Percentiles rank a stretch among this genome's conserved stretches.
Evolutionary conservation across 805 yeast species (phyloP).

Genomic region (Candida glaebosa): DNA sequence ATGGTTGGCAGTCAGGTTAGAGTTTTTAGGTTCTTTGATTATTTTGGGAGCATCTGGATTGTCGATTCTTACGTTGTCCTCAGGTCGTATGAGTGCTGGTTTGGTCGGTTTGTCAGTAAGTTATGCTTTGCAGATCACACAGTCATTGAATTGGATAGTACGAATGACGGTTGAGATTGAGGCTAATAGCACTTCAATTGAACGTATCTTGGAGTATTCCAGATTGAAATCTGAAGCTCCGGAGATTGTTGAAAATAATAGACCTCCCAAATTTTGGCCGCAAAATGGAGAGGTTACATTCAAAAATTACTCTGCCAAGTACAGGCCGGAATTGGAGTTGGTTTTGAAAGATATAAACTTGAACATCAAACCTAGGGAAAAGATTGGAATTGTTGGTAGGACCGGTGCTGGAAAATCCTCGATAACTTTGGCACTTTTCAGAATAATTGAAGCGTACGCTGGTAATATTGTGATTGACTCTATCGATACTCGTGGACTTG

Average conservation of each 20-base stretch:
- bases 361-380: conserved; percentile 35
- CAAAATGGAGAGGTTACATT: conserved; percentile 34
- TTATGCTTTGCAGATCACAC: conserved; percentile 90
- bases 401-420: conserved; percentile 48
- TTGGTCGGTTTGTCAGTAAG: conserved; percentile 90
- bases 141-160: conserved; percentile 94
- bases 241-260: conserved; percentile 52
- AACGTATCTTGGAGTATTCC: conserved; percentile 87
- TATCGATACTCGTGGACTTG: conserved; percentile 31
- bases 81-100: conserved; percentile 81
- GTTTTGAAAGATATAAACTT: conserved; percentile 39
- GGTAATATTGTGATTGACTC: conserved; percentile 37
- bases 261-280: conserved; percentile 53
- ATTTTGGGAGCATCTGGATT: conserved; percentile 84
- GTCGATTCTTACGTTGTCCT: conserved; percentile 63
- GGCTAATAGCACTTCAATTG: conserved; percentile 95
- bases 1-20: conserved; percentile 95
- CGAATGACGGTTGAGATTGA: conserved; percentile 99
- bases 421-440: conserved; percentile 40
- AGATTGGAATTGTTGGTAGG: conserved; percentile 44
- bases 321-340: conserved; percentile 43
- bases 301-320: conserved; percentile 37
- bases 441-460: conserved; percentile 38
- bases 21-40: conserved; percentile 84
- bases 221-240: conserved; percentile 84